Conservation (phyloP, 768 basidiomycete genomes). For the Naganishia vaughanmartiniae region DNA sequence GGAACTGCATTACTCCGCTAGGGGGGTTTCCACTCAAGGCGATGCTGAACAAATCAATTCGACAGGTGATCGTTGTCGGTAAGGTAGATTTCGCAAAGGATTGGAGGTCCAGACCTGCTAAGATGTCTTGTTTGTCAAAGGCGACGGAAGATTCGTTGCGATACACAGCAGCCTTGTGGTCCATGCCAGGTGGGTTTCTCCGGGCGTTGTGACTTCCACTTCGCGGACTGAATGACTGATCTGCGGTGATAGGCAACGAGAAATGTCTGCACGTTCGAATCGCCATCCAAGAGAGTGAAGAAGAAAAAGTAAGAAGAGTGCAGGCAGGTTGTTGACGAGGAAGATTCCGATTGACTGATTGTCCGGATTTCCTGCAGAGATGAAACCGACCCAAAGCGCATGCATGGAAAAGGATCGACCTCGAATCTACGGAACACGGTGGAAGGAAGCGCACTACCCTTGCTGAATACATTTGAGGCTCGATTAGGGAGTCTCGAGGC, state of each 20-base stretch:
- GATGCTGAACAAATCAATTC: background rate
- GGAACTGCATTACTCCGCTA: background rate
- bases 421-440: background rate
- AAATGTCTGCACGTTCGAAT: conserved; percentile 52
- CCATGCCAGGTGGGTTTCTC: conserved; percentile 39
- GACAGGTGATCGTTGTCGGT: conserved; percentile 33
- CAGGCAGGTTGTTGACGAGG: background rate
- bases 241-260: conserved; percentile 6
- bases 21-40: background rate
- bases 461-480: conserved; percentile 38
- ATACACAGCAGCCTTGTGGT: conserved; percentile 51
- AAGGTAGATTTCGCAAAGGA: conserved; percentile 18
- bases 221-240: background rate
- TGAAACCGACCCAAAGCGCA: conserved; percentile 7
- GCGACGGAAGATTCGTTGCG: conserved; percentile 37
- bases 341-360: background rate
- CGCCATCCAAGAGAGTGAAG: conserved; percentile 42
- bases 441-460: background rate
- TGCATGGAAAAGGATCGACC: background rate
- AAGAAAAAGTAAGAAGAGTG: conserved; percentile 27
- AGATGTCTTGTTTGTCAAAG: background rate
- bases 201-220: background rate
- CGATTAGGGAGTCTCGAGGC: conserved; percentile 51
- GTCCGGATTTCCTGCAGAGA: background rate
- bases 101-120: background rate